A percentile compares a stretch with the other conserved stretches of the same genome.
These are phyloP conservation scores for Botrytis galanthina DNA, from an alignment of 2,329 filamentous ascomycete genomes.

Conservation along the genomic window DNA sequence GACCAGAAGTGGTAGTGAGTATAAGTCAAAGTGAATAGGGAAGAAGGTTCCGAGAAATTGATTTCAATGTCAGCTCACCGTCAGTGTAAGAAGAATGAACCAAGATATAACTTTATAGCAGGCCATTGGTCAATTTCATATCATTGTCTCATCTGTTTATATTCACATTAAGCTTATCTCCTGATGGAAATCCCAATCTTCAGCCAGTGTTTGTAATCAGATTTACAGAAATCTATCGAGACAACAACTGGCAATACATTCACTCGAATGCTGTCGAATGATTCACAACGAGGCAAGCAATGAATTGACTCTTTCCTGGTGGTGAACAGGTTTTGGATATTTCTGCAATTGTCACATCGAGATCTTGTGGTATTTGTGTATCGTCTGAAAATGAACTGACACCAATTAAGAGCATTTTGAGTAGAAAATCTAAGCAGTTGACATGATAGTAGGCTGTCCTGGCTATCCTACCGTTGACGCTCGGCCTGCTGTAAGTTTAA, in stretches of 20 bases:
- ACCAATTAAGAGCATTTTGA: background rate
- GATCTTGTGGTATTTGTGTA: background rate
- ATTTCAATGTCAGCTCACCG: background rate
- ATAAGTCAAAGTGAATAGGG: background rate
- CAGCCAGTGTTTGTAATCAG: background rate
- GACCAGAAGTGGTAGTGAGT: background rate
- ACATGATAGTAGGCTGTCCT: background rate
- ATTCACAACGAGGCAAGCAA: background rate
- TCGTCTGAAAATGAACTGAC: too few relatives aligned
- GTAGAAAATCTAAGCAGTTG: background rate
- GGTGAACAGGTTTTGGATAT: background rate
- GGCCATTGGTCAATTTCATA: background rate
- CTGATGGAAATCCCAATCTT: background rate
- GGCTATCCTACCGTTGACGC: too few relatives aligned
- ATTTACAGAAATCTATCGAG: background rate
- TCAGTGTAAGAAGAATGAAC: background rate
- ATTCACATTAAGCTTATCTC: background rate
- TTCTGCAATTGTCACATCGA: background rate
- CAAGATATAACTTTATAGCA: background rate
- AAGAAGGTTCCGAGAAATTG: background rate
- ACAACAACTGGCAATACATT: background rate
- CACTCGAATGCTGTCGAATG: background rate
- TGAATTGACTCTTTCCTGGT: too few relatives aligned
- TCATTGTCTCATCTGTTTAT: background rate
- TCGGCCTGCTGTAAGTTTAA: too few relatives aligned